phyloP scores from a whole-genome alignment of 1,284 basidiomycete genomes.

The Melampsora americana region DNA sequence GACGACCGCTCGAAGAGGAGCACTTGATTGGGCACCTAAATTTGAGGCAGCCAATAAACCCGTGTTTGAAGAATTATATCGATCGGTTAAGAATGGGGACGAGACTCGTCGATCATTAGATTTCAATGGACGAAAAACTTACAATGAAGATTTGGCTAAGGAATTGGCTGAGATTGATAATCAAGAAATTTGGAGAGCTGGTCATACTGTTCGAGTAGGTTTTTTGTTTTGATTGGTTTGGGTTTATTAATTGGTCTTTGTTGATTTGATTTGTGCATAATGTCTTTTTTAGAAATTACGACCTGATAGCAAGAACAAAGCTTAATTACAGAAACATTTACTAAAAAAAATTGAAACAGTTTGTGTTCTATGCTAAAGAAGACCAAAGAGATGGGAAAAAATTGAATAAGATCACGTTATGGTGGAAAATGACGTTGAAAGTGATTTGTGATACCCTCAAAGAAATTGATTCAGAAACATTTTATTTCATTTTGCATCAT shows the following conservation, averaged over 20 bases:
- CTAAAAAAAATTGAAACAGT: constrained; percentile 77
- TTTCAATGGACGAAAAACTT: constrained; percentile 88
- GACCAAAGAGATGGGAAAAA: constrained; percentile 83
- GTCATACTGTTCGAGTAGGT: constrained; percentile 60
- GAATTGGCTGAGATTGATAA: constrained; percentile 93
- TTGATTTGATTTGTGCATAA: not conserved
- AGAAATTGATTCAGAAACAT: too few relatives aligned
- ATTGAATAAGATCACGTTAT: too few relatives aligned
- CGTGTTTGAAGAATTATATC: constrained; percentile 88
- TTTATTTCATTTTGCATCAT: too few relatives aligned
- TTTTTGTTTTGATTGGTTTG: too few relatives aligned
- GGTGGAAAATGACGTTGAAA: too few relatives aligned
- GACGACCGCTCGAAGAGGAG: constrained; percentile 92
- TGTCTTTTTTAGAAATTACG: too few relatives aligned
- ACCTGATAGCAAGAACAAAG: too few relatives aligned
- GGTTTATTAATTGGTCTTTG: not conserved
- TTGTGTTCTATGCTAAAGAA: constrained; percentile 98
- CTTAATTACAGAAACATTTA: too few relatives aligned
- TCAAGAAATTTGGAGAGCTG: constrained; percentile 97
- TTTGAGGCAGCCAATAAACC: constrained; percentile 86
- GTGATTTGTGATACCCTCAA: too few relatives aligned
- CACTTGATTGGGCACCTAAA: constrained; percentile 89
- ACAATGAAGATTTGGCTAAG: constrained; percentile 87
- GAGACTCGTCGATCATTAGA: constrained; percentile 96
- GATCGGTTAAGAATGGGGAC: constrained; percentile 87